Evolutionary conservation across 2,329 filamentous ascomycete genomes (phyloP), one percentile per base, ranked within the genome.

Genomic region (Pyricularia sp.): DNA sequence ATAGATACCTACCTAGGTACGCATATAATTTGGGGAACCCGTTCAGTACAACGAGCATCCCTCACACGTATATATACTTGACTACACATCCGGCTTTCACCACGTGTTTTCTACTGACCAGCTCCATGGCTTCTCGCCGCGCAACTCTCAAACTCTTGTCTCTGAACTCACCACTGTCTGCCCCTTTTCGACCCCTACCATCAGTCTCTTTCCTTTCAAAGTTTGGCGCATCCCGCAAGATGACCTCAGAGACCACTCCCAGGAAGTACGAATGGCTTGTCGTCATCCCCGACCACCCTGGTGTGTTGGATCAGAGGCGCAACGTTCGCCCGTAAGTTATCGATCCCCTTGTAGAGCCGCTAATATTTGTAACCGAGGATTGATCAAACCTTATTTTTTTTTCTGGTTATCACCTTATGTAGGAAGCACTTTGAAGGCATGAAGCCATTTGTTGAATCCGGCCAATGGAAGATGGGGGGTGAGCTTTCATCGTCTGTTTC

Each of bases 241-340:
- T 74, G 73, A 69, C 72, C n/a, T 68, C 71, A 26, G 63, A 70
- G 16, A 64, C 31, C 9, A 10, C 67, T 1, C 67, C 73, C 61
- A 70, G 73, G 62, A 82, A 81, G 72, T 81, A 77, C 67, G 86
- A 90, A 74, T 91, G 86, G 79, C 81, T 91, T 49, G 86, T 88
- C 70, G 79, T 91, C 66, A 72, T 90, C 49, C 88, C 86, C 13
- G 88, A 91, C 74, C 83, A 85, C 73, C 81, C 85, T 1, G 85
- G 82, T 55, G 78, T 75, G 24, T 75, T 81, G 66, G 79, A 80
- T 68, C 88, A 88, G 79, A 79, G 88, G 65, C 75, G 89, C 30
- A 82, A 85, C 69, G 80, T 86, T 60, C 79, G 85, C 67, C 73
- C 78, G 84, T 87, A 73, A 70, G 82, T 78, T 78, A 9, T 1